A percentile compares a stretch with the other conserved stretches of the same genome.
Evolutionary conservation across 768 basidiomycete genomes (phyloP).

Genomic region (Agrocybe praecox): DNA sequence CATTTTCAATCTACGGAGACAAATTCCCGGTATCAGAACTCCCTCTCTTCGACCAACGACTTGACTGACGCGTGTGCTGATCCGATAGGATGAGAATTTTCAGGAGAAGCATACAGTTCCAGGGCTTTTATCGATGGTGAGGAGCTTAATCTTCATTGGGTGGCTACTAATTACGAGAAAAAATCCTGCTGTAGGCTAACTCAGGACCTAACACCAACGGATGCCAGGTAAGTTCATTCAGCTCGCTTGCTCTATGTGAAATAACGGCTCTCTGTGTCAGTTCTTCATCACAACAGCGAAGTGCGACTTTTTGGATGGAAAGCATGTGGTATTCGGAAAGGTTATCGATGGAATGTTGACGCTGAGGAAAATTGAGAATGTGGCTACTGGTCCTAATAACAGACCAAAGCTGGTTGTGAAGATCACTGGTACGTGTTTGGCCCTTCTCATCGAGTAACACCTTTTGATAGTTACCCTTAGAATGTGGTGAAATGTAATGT

Average conservation of each 20-base stretch:
- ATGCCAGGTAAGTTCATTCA: constrained; percentile 59
- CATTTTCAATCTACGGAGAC: constrained; percentile 96
- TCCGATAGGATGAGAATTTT: constrained; percentile 90
- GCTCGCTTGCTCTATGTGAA: neutral
- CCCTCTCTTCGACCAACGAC: neutral
- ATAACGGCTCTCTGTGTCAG: constrained; percentile 34
- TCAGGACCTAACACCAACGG: constrained; percentile 95
- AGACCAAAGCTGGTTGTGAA: constrained; percentile 88
- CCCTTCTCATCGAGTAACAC: neutral
- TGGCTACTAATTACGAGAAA: neutral
- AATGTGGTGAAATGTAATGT: constrained; percentile 61
- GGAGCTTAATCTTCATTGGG: constrained; percentile 7
- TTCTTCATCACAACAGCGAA: constrained; percentile 97
- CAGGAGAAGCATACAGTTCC: constrained; percentile 84
- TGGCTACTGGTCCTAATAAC: constrained; percentile 89
- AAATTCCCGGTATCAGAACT: constrained; percentile 74
- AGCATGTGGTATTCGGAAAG: constrained; percentile 91
- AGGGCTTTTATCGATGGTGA: constrained; percentile 90
- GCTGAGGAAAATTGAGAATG: constrained; percentile 94
- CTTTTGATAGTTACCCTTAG: constrained; percentile 26
- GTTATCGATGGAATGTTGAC: constrained; percentile 95
- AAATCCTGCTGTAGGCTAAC: constrained; percentile 66
- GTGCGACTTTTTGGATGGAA: constrained; percentile 94
- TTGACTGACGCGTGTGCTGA: neutral
- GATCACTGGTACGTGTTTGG: constrained; percentile 70